These are phyloP conservation scores for Boletus subcaerulescens DNA, from an alignment of 768 basidiomycete species.

Conservation along the genomic window DNA sequence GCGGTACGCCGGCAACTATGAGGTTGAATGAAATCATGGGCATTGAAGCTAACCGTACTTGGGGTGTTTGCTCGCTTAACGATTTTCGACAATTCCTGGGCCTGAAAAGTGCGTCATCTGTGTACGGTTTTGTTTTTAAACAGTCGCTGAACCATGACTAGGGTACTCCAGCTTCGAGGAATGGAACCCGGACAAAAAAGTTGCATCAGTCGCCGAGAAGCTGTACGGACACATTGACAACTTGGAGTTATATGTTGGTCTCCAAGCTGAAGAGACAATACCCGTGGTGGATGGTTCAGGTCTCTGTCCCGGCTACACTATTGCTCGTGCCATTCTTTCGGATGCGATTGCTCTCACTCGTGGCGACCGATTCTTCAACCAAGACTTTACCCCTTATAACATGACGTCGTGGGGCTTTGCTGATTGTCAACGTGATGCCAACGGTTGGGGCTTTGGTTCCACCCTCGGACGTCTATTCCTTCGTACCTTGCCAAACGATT, in stretches of 20 bases:
- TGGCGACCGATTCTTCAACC: conserved; percentile 79
- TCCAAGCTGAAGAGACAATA: conserved; percentile 77
- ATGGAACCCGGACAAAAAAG: conserved; percentile 74
- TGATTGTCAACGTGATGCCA: conserved; percentile 74
- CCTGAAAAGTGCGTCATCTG: conserved; percentile 54
- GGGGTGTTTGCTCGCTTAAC: conserved; percentile 83
- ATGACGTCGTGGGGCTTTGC: conserved; percentile 82
- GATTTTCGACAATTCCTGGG: conserved; percentile 84
- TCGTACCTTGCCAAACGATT: conserved; percentile 70
- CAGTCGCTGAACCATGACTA: conserved; percentile 24
- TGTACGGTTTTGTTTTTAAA: not conserved
- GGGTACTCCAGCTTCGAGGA: conserved; percentile 71
- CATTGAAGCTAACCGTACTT: conserved; percentile 68
- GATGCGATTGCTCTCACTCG: conserved; percentile 86
- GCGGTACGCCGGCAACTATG: conserved; percentile 74
- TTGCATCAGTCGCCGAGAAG: conserved; percentile 70
- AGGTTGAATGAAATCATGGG: conserved; percentile 81
- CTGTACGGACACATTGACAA: conserved; percentile 74
- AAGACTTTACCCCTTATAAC: conserved; percentile 79
- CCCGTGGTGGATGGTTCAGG: conserved; percentile 76
- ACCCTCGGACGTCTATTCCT: conserved; percentile 72
- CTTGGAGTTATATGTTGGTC: conserved; percentile 77
- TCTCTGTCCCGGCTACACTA: conserved; percentile 83
- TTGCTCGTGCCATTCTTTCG: conserved; percentile 80
- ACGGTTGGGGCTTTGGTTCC: conserved; percentile 67